phyloP scores from a whole-genome alignment of 768 basidiomycete species.

The Gautieria morchelliformis region DNA sequence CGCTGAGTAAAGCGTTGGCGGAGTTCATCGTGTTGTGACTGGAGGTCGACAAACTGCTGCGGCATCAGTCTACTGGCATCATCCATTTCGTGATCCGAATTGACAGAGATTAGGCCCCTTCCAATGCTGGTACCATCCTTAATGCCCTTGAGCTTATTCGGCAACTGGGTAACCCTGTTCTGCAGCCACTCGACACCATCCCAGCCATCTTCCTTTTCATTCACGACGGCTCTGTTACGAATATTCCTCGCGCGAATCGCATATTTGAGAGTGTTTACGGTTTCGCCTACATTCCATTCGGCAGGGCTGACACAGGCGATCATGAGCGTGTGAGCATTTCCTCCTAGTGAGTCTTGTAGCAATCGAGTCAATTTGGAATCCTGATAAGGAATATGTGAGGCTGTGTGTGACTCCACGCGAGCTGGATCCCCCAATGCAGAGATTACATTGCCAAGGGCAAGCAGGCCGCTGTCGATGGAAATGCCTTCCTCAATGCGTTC shows the following conservation, averaged over 20 bases:
- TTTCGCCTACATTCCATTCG: slow-evolving; percentile 92
- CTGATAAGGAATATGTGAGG: slow-evolving; percentile 91
- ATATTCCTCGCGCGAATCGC: slow-evolving; percentile 96
- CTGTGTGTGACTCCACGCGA: slow-evolving; percentile 72
- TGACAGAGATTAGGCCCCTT: slow-evolving; percentile 11
- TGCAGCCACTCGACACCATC: slow-evolving; percentile 97
- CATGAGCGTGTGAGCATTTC: slow-evolving; percentile 98
- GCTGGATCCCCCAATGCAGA: slow-evolving; percentile 93
- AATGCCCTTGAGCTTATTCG: slow-evolving; percentile 76
- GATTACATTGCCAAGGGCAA: slow-evolving; percentile 96
- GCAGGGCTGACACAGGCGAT: slow-evolving; percentile 96
- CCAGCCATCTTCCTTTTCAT: slow-evolving; percentile 97
- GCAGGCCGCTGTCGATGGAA: slow-evolving; percentile 92
- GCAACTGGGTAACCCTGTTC: slow-evolving; percentile 68
- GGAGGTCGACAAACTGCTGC: slow-evolving; percentile 74
- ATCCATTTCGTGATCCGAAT: slow-evolving; percentile 17
- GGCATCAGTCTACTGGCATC: slow-evolving; percentile 67
- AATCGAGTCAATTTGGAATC: slow-evolving; percentile 97
- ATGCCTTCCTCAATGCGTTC: slow-evolving; percentile 99
- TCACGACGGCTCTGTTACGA: slow-evolving; percentile 87
- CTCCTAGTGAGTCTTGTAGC: slow-evolving; percentile 93
- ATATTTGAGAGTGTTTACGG: slow-evolving; percentile 91
- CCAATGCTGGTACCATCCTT: slow-evolving; percentile 49
- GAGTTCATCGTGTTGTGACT: slow-evolving; percentile 76
- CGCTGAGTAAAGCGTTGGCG: slow-evolving; percentile 81